Evolutionary conservation across 495 filamentous ascomycete genomes (phyloP).

Genomic region (Hypomontagnella monticulosa): DNA sequence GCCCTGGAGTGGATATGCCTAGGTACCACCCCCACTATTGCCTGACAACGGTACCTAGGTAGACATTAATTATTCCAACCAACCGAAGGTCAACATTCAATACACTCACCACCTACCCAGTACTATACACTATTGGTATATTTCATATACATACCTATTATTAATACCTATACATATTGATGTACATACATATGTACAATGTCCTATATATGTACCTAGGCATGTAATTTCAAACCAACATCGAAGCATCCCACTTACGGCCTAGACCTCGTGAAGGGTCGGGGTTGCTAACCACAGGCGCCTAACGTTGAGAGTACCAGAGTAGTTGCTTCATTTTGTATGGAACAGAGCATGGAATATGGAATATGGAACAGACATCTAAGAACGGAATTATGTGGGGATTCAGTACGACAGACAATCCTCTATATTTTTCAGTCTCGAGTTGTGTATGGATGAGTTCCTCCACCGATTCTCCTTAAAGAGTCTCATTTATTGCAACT

Average conservation of each 20-base stretch:
- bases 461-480: too few relatives aligned
- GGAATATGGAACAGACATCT: not conserved
- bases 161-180: not conserved
- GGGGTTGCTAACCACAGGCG: not conserved
- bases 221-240: not conserved
- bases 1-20: too few relatives aligned
- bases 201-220: not conserved
- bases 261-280: not conserved
- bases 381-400: constrained; percentile 13
- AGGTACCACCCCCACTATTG: too few relatives aligned
- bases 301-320: not conserved
- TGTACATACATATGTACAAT: not conserved
- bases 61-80: too few relatives aligned
- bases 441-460: not conserved
- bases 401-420: not conserved
- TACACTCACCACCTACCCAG: too few relatives aligned
- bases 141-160: not conserved
- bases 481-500: too few relatives aligned
- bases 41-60: too few relatives aligned
- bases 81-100: too few relatives aligned
- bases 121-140: too few relatives aligned
- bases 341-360: too few relatives aligned
- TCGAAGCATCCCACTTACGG: constrained; percentile 19
- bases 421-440: constrained; percentile 6
- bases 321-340: too few relatives aligned